Base-by-base conservation (phyloP, 2,329 filamentous ascomycete species). In the Herpotrichia juniperi region DNA sequence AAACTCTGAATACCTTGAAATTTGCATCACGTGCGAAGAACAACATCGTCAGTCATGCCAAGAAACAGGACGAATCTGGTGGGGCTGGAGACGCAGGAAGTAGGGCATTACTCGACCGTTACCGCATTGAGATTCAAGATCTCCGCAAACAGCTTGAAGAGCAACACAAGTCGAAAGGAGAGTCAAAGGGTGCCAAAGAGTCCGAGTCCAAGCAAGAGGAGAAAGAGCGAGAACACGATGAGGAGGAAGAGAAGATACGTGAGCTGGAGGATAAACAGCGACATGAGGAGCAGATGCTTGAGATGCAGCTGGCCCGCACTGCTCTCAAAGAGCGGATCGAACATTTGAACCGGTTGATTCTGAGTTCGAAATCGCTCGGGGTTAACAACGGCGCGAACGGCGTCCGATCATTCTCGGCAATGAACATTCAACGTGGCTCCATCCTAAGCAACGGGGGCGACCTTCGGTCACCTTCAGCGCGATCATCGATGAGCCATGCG, bases 11-110 rank as follows among this genome's bases (percentile, higher is more conserved):
- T 71, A 99, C 94, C 0, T 80, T 99, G 55, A 99, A 97, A 66
- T 99, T 99, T 69, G 94, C 94, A 1, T 94, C 93, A 10, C 85
- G 94, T 64, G 94, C 94, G 39, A 97, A 96, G 81, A 99, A 99
- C 76, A 99, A 89, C 70, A 96, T 99, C 67, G 88, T 97, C 69
- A 97, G 92, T 63, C 93, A 97, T 75, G 94, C 94, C 28, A 97
- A 97, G 81, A 90, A 87, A 69, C 93, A 93, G 6, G 91, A 96
- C 62, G 94, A 97, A 73, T 92, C 93, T 2, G 79, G 93, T 21
- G 82, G 83, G 34, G 88, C 89, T n/a, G 82, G 79, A 14, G 93
- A 97, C 74, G 89, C 91, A 10, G 90, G 89, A 22, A 92, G 91
- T 40, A 84, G 91, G 50, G 93, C 96, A 2, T 81, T 99, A 1